A percentile compares a stretch with the other conserved stretches of the same genome.
Evolutionary conservation across 129 eudicot genomes (phyloP).

Genomic region (Centella asiatica): DNA sequence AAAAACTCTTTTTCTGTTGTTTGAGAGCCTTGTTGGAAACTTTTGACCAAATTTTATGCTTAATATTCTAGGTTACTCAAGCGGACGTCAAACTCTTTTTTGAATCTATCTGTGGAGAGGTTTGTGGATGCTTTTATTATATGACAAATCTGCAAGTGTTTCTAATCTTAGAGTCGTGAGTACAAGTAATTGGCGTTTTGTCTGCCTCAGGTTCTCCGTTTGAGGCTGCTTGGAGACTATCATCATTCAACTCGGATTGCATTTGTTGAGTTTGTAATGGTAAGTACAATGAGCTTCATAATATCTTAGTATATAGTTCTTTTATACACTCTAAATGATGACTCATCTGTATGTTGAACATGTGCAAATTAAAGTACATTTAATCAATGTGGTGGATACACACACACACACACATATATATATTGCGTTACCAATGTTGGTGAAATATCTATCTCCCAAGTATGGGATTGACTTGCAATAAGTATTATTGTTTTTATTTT

Average conservation of each 20-base stretch:
- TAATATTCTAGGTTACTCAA: conserved; percentile 61
- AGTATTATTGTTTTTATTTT: no score
- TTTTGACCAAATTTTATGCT: neutral
- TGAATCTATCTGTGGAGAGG: conserved; percentile 87
- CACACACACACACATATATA: neutral
- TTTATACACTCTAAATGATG: neutral
- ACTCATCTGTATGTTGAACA: neutral
- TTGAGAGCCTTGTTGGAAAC: neutral
- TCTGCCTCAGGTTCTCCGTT: conserved; percentile 39
- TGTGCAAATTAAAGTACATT: no score
- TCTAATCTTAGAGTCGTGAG: neutral
- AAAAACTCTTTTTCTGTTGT: neutral
- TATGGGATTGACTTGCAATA: neutral
- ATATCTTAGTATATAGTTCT: neutral
- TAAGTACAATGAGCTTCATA: conserved; percentile 15
- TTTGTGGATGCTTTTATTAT: conserved; percentile 9
- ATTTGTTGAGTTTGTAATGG: conserved; percentile 95
- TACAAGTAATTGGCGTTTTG: neutral
- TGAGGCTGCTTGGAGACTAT: conserved; percentile 93
- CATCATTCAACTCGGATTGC: conserved; percentile 94
- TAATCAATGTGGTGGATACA: no score
- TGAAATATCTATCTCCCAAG: neutral
- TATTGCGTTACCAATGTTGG: neutral
- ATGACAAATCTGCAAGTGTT: neutral
- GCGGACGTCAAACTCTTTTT: conserved; percentile 85